Conservation (phyloP, 495 filamentous ascomycete genomes). For the Tuber umbilicatum region DNA sequence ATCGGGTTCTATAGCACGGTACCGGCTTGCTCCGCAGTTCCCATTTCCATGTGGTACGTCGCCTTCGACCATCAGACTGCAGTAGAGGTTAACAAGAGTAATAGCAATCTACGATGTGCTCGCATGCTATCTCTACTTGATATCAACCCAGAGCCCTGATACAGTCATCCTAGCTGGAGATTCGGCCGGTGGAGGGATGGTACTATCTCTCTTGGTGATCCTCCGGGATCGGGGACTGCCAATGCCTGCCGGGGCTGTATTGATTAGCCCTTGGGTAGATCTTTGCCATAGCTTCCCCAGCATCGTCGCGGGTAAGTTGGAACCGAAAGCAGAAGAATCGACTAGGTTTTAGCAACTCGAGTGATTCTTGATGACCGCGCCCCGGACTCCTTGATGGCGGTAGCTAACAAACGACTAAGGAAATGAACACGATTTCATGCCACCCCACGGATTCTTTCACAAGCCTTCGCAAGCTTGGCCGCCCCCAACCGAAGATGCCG, state of each 20-base stretch:
- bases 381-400: background rate
- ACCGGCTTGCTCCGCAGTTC: slow-evolving; percentile 85
- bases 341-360: background rate
- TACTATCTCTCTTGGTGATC: slow-evolving; percentile 69
- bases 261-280: slow-evolving; percentile 92
- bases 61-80: background rate
- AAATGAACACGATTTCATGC: slow-evolving; percentile 67
- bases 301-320: slow-evolving; percentile 60
- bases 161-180: slow-evolving; percentile 83
- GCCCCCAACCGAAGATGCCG: slow-evolving; percentile 68
- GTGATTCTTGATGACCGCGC: slow-evolving; percentile 19
- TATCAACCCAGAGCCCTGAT: slow-evolving; percentile 63
- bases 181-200: slow-evolving; percentile 85
- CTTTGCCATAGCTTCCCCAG: slow-evolving; percentile 92
- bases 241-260: slow-evolving; percentile 77
- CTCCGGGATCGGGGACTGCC: slow-evolving; percentile 74
- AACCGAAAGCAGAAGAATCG: slow-evolving; percentile 21
- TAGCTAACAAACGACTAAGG: slow-evolving; percentile 16
- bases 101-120: slow-evolving; percentile 68
- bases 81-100: slow-evolving; percentile 7
- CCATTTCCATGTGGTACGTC: slow-evolving; percentile 76
- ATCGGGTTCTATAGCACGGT: slow-evolving; percentile 51
- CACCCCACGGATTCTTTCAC: slow-evolving; percentile 75
- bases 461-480: slow-evolving; percentile 81
- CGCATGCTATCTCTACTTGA: slow-evolving; percentile 74